Evolutionary conservation across 176 grass and related monocot species (phyloP), one percentile per base, ranked within the genome.

Genomic region (Miscanthus lutarioriparius): DNA sequence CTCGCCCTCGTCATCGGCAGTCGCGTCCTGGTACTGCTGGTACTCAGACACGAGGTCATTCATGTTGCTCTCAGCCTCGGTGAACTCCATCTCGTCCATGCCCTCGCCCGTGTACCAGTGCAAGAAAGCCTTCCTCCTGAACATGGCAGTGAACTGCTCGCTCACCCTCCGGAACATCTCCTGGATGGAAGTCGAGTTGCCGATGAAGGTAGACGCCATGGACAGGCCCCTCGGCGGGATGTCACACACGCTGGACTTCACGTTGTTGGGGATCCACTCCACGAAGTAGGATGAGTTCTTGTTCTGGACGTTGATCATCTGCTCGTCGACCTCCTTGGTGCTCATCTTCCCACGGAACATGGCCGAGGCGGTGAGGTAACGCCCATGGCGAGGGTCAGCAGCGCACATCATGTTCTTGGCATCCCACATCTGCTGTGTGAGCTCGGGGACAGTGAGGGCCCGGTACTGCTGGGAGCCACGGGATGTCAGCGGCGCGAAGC

Each of bases 331-430:
- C 72, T 95, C 93, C 80, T 95, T 95, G 23, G 93, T 96, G 80
- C 93, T 93, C 91, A 96, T 96, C 84, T 96, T 96, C 7, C 93
- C 93, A 79, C 93, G 88, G 88, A 96, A 96, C 93, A 96, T 96
- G 72, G 93, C 93, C 0, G 93, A 96, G n/a, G 93, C 93, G 0
- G 93, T 96, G 33, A 96, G 91, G 80, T 96, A 96, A 49, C 93
- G 93, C 22, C 93, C 93, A 28, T 96, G 93, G 51, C 93, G 93
- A 78, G 93, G 93, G 69, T 96, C 93, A 22, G 93, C 93, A 1
- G 93, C 93, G 3, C 93, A 95, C 93, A 95, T 95, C 93, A 95
- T 95, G 88, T 95, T 95, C 88, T 95, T 95, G 20, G 93, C 33
- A 40, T 95, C 93, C 93, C 93, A 95, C 93, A 95, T 95, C 87